Percentiles rank a stretch among this genome's conserved stretches.
phyloP scores from a whole-genome alignment of 2,329 filamentous ascomycete species.

The Cytospora chrysosperma region DNA sequence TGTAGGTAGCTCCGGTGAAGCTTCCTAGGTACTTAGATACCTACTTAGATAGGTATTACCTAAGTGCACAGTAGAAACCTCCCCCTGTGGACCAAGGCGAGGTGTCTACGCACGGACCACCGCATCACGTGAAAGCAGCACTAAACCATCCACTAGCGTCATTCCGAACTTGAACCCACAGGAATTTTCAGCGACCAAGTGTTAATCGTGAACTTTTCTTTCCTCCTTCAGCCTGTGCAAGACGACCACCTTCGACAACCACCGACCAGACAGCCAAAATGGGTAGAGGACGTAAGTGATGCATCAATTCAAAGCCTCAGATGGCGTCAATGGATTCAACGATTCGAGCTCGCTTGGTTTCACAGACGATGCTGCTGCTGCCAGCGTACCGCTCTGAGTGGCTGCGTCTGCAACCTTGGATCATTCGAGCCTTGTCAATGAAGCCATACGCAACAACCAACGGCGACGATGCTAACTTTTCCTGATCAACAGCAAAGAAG shows the following conservation, averaged over 20 bases:
- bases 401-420: neutral
- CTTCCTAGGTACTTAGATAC: neutral
- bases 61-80: too few relatives aligned
- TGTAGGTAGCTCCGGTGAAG: neutral
- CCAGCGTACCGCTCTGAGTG: neutral
- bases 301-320: neutral
- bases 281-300: conserved; percentile 27
- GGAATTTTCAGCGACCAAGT: conserved; percentile 9
- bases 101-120: neutral
- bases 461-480: conserved; percentile 9
- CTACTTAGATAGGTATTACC: neutral
- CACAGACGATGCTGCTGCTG: neutral
- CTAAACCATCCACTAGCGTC: conserved; percentile 11
- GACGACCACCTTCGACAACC: conserved; percentile 19
- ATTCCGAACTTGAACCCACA: conserved; percentile 17
- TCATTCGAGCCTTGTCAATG: neutral
- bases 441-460: neutral
- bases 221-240: conserved; percentile 16
- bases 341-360: neutral
- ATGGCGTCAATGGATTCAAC: neutral
- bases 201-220: conserved; percentile 8
- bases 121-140: conserved; percentile 1
- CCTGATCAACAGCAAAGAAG: conserved; percentile 64
- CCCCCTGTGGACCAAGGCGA: neutral
- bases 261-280: conserved; percentile 23